Base-by-base conservation (phyloP, 78 protist species). In the Ministeria vibrans region DNA sequence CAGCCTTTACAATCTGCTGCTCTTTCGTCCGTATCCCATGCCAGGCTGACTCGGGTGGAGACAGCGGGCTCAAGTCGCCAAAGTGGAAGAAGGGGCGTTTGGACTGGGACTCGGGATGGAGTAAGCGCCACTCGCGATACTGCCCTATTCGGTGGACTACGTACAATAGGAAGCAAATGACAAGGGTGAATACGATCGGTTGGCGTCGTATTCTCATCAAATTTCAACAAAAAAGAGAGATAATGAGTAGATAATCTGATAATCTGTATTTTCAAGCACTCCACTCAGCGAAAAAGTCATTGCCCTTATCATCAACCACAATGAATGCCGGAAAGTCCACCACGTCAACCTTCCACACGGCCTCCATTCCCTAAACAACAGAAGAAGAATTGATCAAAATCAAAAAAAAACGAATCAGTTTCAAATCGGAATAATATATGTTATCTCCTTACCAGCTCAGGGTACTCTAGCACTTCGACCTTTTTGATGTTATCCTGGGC, bases 341-440 rank as follows among this genome's bases (percentile, higher is more conserved):
- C 0, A 89, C 95, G 28, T 87, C 91, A 78, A 92, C 90, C 75
- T 64, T 80, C 95, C 95, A 92, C 53, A 92, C 75, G 2, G 93
- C 93, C 76, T 92, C 93, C 93, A 87, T 89, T 42, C 95, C 95
- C n/a, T n/a, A n/a, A n/a, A n/a, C n/a, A n/a, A n/a, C n/a, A n/a
- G n/a, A n/a, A n/a, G n/a, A n/a, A n/a, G n/a, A n/a, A n/a, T n/a
- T n/a, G n/a, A n/a, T n/a, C n/a, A n/a, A n/a, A n/a, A n/a, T n/a
- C n/a, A n/a, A n/a, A n/a, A n/a, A n/a, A n/a, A n/a, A n/a, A n/a
- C n/a, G n/a, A n/a, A n/a, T n/a, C n/a, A n/a, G n/a, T n/a, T n/a
- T n/a, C n/a, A n/a, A n/a, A n/a, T n/a, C n/a, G n/a, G n/a, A n/a
- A n/a, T n/a, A n/a, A n/a, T n/a, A n/a, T n/a, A n/a, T n/a, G n/a